phyloP scores from a whole-genome alignment of 805 yeast species.

The Yarrowia sp. region DNA sequence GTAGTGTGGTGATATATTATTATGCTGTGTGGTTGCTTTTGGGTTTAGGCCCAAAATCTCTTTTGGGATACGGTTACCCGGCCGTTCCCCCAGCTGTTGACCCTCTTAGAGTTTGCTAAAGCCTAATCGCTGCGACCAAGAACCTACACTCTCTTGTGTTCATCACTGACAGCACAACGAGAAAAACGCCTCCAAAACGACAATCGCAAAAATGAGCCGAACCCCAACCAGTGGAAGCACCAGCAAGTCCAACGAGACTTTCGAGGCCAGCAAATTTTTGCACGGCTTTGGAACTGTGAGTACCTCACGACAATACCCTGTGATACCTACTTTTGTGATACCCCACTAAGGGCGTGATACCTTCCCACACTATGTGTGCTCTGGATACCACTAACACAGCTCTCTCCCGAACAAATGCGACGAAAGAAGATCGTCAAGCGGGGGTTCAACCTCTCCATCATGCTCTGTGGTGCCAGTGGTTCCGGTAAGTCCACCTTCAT shows the following conservation, averaged over 20 bases:
- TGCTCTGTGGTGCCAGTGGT: constrained; percentile 90
- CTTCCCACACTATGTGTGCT: too few species aligned
- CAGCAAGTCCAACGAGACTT: constrained; percentile 7
- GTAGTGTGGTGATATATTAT: constrained; percentile 18
- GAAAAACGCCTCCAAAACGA: not conserved
- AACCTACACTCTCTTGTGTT: not conserved
- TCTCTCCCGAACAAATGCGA: constrained; percentile 42
- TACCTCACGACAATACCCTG: not conserved
- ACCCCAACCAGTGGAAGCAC: constrained; percentile 5
- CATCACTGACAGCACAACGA: not conserved
- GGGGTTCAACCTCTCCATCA: constrained; percentile 45
- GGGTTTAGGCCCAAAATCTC: constrained; percentile 16
- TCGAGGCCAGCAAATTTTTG: constrained; percentile 11
- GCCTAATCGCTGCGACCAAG: constrained; percentile 18
- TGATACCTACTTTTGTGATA: not conserved
- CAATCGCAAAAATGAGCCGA: not conserved
- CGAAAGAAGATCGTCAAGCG: constrained; percentile 63
- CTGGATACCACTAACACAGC: constrained; percentile 1
- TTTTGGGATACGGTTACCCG: constrained; percentile 16
- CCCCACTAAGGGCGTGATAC: not conserved
- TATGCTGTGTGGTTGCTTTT: constrained; percentile 11
- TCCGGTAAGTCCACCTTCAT: constrained; percentile 89
- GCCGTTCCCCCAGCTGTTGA: not conserved
- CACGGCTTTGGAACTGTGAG: constrained; percentile 12
- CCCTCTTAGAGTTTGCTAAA: not conserved